Evolutionary conservation across 108 stramenopile genomes (phyloP).

Genomic region (Fistulifera solaris): DNA sequence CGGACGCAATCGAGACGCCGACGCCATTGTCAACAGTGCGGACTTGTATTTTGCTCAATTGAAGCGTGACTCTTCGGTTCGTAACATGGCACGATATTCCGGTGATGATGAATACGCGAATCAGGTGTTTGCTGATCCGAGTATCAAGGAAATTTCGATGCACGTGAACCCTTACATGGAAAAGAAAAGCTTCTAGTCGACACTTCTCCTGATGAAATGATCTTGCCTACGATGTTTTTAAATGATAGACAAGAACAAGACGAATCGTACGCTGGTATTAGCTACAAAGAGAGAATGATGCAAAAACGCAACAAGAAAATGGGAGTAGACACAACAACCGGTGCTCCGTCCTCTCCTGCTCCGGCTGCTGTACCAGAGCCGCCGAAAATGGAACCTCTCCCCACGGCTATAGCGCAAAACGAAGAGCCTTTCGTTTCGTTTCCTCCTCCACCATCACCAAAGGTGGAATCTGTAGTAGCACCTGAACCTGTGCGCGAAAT

Average conservation of each 20-base stretch:
- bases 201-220: slow-evolving; percentile 26
- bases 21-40: slow-evolving; percentile 64
- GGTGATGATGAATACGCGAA: slow-evolving; percentile 58
- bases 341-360: slow-evolving; percentile 9
- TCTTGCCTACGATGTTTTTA: slow-evolving; percentile 7
- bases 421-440: slow-evolving; percentile 14
- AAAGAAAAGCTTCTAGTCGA: slow-evolving; percentile 26
- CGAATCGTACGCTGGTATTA: slow-evolving; percentile 20
- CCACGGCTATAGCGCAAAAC: not conserved
- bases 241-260: slow-evolving; percentile 2
- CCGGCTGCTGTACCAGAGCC: slow-evolving; percentile 7
- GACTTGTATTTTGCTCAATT: slow-evolving; percentile 83
- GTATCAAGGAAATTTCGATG: slow-evolving; percentile 37
- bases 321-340: slow-evolving; percentile 12
- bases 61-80: slow-evolving; percentile 70
- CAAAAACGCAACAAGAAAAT: slow-evolving; percentile 20
- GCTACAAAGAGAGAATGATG: slow-evolving; percentile 55
- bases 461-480: not conserved
- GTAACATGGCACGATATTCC: slow-evolving; percentile 40
- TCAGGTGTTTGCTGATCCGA: slow-evolving; percentile 51
- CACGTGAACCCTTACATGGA: slow-evolving; percentile 61
- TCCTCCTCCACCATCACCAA: slow-evolving; percentile 8
- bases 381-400: not conserved
- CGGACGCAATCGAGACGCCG: slow-evolving; percentile 59
- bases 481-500: slow-evolving; percentile 8